These are phyloP conservation scores for Taphrina betulina DNA, from an alignment of 1,139 yeast species.

Conservation along the genomic window DNA sequence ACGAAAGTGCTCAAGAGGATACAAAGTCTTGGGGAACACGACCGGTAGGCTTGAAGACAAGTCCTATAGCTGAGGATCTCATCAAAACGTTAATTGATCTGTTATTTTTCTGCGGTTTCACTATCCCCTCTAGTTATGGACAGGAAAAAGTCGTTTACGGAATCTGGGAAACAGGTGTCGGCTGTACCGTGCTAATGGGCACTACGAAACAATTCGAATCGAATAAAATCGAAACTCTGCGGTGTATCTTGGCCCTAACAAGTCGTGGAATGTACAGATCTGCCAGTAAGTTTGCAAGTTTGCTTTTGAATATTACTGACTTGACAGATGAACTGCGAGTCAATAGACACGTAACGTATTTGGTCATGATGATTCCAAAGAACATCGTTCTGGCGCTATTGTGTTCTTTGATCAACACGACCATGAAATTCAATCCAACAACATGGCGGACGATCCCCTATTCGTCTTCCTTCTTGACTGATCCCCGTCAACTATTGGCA, in stretches of 20 bases:
- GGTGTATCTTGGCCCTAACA: conserved; percentile 60
- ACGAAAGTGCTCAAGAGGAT: conserved; percentile 31
- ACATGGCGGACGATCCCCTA: conserved; percentile 48
- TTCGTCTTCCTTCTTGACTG: conserved; percentile 46
- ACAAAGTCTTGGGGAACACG: not conserved
- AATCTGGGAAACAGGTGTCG: conserved; percentile 70
- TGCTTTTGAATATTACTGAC: too few species aligned
- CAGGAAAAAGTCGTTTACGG: conserved; percentile 36
- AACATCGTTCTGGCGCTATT: conserved; percentile 55
- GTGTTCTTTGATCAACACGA: conserved; percentile 66
- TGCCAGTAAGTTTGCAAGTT: conserved; percentile 49
- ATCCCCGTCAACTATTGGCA: conserved; percentile 56
- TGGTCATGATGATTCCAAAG: conserved; percentile 38
- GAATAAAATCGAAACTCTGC: conserved; percentile 65
- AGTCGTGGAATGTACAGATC: conserved; percentile 61
- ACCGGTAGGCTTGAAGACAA: not conserved
- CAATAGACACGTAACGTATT: conserved; percentile 24
- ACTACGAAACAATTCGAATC: conserved; percentile 52
- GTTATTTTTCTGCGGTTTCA: conserved; percentile 62
- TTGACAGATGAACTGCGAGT: conserved; percentile 19
- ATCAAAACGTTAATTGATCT: conserved; percentile 53
- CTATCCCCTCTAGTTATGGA: conserved; percentile 47
- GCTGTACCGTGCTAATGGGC: conserved; percentile 53
- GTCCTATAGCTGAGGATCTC: conserved; percentile 55
- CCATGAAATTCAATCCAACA: conserved; percentile 40